phyloP scores from a whole-genome alignment of 345 rosid genomes.

The Eucalyptus erythrocorys region DNA sequence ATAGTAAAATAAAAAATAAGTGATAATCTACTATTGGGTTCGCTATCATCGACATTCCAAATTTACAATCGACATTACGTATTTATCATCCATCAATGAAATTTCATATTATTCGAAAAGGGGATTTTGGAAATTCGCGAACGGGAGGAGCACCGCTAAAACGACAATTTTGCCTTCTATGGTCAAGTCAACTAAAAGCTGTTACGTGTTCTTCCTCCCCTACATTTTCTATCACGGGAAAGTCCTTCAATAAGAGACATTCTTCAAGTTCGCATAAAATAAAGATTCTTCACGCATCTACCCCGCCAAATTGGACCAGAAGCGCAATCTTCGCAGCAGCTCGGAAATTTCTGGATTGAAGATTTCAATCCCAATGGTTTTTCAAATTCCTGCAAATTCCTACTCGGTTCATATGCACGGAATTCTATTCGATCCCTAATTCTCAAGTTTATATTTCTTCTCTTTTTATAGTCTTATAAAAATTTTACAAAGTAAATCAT shows the following conservation, averaged over 20 bases:
- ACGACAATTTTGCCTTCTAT: not conserved
- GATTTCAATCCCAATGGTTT: not conserved
- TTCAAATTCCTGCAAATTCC: too few species aligned
- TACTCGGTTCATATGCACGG: too few species aligned
- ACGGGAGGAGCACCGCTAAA: not conserved
- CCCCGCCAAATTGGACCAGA: not conserved
- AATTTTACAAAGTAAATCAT: not conserved
- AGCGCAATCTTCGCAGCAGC: not conserved
- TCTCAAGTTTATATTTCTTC: too few species aligned
- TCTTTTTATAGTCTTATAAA: too few species aligned
- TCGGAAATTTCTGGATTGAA: not conserved
- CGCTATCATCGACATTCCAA: too few species aligned
- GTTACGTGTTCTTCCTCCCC: too few species aligned
- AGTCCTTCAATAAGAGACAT: not conserved
- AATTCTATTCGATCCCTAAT: too few species aligned
- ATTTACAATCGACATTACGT: too few species aligned
- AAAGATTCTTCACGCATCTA: not conserved
- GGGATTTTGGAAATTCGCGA: too few species aligned
- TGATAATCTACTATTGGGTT: not conserved
- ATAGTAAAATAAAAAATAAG: not conserved
- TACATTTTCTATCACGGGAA: accelerated
- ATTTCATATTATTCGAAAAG: too few species aligned
- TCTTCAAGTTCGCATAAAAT: not conserved
- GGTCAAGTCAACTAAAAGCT: not conserved
- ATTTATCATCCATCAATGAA: not conserved